phyloP scores from a whole-genome alignment of 1,139 yeast species.

The Geotrichum cucujoidarum region DNA sequence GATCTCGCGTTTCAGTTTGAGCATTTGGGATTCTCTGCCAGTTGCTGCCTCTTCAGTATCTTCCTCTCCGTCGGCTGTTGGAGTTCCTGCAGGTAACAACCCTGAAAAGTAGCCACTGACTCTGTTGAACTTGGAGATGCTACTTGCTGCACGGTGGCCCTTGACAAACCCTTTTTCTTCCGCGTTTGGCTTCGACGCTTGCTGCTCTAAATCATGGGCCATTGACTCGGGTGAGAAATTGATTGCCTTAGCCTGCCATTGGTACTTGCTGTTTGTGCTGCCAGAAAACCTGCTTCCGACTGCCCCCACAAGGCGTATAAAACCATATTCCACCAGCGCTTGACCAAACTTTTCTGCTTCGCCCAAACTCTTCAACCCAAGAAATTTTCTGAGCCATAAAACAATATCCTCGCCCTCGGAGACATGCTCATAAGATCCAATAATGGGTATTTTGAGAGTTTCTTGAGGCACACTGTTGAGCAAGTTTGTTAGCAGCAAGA shows the following conservation, averaged over 20 bases:
- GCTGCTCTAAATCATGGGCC: neutral
- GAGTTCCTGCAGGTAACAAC: neutral
- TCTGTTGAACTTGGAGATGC: constrained; percentile 1
- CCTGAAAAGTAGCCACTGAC: constrained; percentile 17
- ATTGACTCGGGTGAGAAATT: constrained; percentile 1
- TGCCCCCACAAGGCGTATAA: constrained; percentile 56
- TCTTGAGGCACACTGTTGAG: constrained; percentile 43
- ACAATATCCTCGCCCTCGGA: constrained; percentile 60
- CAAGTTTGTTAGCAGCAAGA: constrained; percentile 33
- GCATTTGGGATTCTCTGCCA: constrained; percentile 18
- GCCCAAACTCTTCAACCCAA: constrained; percentile 27
- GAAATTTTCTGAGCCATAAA: constrained; percentile 49
- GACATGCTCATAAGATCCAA: constrained; percentile 63
- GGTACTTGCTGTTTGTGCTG: constrained; percentile 70
- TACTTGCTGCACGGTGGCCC: neutral
- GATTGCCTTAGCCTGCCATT: constrained; percentile 66
- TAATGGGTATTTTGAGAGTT: constrained; percentile 53
- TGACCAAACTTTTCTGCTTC: constrained; percentile 80
- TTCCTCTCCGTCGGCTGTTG: constrained; percentile 1
- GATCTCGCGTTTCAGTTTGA: constrained; percentile 28
- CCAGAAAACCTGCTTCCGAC: constrained; percentile 66
- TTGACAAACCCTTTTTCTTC: neutral
- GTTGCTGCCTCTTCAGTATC: neutral
- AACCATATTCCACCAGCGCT: constrained; percentile 61
- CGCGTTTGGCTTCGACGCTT: neutral